phyloP scores from a whole-genome alignment of 257 asterid species.

The Rubia yunnanensis region DNA sequence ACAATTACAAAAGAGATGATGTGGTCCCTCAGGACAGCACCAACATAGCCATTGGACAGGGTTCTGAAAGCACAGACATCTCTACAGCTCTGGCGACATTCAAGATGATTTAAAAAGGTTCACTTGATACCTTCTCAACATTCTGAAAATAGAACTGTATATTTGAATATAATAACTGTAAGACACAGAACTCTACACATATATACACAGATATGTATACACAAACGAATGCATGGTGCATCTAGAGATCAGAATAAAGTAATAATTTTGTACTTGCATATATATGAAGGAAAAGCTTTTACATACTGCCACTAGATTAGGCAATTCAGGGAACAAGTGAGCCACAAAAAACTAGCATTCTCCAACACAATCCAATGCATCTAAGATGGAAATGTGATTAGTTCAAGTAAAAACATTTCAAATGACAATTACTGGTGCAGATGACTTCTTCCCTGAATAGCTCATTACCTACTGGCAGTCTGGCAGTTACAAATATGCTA shows the following conservation, averaged over 20 bases:
- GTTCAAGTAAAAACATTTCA: not conserved
- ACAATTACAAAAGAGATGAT: conserved; percentile 29
- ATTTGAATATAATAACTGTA: conserved; percentile 4
- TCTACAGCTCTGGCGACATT: conserved; percentile 36
- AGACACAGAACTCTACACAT: not conserved
- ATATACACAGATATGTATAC: not conserved
- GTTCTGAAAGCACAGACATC: conserved; percentile 41
- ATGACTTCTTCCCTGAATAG: not conserved
- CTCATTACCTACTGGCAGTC: not conserved
- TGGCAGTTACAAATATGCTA: not conserved
- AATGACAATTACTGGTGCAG: not conserved
- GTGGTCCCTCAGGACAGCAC: conserved; percentile 24
- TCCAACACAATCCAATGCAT: not conserved
- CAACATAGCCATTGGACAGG: conserved; percentile 31
- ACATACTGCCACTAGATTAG: not conserved
- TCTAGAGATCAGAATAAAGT: conserved; percentile 3
- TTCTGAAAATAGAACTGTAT: not conserved
- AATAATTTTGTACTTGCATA: not conserved
- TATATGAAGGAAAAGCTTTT: not conserved
- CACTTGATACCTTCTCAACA: not conserved
- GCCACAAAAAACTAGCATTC: not conserved
- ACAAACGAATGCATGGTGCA: conserved; percentile 9
- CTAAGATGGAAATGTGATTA: not conserved
- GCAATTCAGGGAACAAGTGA: not conserved
- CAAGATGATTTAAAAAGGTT: conserved; percentile 20